Percentiles rank a stretch among this genome's conserved stretches.
These are phyloP conservation scores for Cucumis melo DNA, from an alignment of 306 rosid species.

Conservation along the genomic window DNA sequence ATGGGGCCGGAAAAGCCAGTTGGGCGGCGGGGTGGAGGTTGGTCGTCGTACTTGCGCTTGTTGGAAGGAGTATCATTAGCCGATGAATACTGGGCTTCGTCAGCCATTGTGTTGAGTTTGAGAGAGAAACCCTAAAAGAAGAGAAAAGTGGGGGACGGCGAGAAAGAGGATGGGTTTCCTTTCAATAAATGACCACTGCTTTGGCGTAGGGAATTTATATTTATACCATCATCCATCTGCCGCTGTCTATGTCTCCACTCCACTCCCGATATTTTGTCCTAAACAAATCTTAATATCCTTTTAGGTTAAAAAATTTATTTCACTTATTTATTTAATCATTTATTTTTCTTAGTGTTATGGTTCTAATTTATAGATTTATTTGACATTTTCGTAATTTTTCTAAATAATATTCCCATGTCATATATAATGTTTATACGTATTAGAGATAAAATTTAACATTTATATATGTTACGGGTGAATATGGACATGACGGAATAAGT, in stretches of 20 bases:
- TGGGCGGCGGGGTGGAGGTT: constrained; percentile 27
- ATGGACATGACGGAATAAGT: too few species aligned
- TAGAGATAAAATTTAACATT: too few species aligned
- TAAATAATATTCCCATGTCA: too few species aligned
- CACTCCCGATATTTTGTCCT: neutral
- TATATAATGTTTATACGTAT: too few species aligned
- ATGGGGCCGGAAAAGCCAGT: constrained; percentile 69
- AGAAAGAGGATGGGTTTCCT: constrained; percentile 4
- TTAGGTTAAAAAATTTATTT: too few species aligned
- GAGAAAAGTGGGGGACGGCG: neutral
- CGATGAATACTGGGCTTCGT: constrained; percentile 58
- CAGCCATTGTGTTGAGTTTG: constrained; percentile 33
- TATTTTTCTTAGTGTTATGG: too few species aligned
- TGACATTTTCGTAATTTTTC: too few species aligned
- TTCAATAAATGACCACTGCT: neutral
- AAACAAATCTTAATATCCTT: too few species aligned
- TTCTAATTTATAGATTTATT: too few species aligned
- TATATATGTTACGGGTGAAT: too few species aligned
- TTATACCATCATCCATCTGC: neutral
- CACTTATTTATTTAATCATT: too few species aligned
- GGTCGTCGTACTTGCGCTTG: constrained; percentile 89
- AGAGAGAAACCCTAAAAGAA: constrained; percentile 38
- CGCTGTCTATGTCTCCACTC: neutral
- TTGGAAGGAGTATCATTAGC: constrained; percentile 28
- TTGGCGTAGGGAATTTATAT: neutral